These are phyloP conservation scores for Aspergillus vadensis DNA, from an alignment of 2,329 filamentous ascomycete species.

Conservation along the genomic window DNA sequence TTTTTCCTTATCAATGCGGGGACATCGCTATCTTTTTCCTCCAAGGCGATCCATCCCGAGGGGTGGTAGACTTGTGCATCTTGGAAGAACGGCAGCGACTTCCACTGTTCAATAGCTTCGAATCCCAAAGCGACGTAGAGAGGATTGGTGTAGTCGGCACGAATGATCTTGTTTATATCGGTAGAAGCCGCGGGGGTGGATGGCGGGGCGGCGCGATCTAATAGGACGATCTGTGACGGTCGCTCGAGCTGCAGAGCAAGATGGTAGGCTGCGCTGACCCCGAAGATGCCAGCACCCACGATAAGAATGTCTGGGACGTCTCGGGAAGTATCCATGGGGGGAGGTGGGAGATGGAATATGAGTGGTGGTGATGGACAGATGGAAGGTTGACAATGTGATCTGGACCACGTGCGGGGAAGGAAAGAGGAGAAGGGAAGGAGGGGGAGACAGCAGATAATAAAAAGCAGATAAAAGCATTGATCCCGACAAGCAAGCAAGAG, in stretches of 20 bases:
- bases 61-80: constrained; percentile 58
- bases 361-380: neutral
- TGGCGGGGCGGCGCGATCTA: constrained; percentile 58
- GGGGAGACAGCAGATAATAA: too few species aligned
- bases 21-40: constrained; percentile 50
- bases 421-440: neutral
- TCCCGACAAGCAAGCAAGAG: too few species aligned
- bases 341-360: neutral
- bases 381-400: neutral
- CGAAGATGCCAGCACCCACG: constrained; percentile 67
- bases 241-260: constrained; percentile 55
- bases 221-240: constrained; percentile 55
- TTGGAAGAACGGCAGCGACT: constrained; percentile 58
- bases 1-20: constrained; percentile 57
- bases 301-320: constrained; percentile 49
- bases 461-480: too few species aligned
- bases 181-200: constrained; percentile 63
- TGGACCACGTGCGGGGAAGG: neutral
- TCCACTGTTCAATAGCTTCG: constrained; percentile 66
- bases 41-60: constrained; percentile 62
- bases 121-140: constrained; percentile 66
- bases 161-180: constrained; percentile 73
- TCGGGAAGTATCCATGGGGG: neutral
- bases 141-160: constrained; percentile 67
- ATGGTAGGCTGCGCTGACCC: constrained; percentile 66